phyloP scores from a whole-genome alignment of 2,329 filamentous ascomycete species.

The Exophiala oligosperma region DNA sequence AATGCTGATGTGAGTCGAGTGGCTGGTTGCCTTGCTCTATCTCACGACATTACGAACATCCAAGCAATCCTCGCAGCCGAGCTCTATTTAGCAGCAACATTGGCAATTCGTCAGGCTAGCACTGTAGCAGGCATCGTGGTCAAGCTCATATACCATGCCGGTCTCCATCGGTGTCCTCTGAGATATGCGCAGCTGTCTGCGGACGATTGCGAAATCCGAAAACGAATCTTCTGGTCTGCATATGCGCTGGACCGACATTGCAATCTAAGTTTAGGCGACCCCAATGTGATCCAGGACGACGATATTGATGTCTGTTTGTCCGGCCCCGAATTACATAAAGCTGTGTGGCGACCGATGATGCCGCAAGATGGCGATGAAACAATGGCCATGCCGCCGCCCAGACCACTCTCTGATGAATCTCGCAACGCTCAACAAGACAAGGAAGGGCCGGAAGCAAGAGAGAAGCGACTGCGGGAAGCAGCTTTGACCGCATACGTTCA shows the following conservation, averaged over 20 bases:
- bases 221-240: slow-evolving; percentile 45
- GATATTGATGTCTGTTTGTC: slow-evolving; percentile 50
- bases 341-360: slow-evolving; percentile 14
- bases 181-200: slow-evolving; percentile 49
- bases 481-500: slow-evolving; percentile 41
- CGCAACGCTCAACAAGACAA: slow-evolving; percentile 15
- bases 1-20: slow-evolving; percentile 36
- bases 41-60: slow-evolving; percentile 40
- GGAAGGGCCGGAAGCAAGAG: slow-evolving; percentile 19
- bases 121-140: slow-evolving; percentile 50
- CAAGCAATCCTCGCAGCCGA: slow-evolving; percentile 52
- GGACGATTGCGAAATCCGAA: slow-evolving; percentile 42
- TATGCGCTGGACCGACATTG: slow-evolving; percentile 45
- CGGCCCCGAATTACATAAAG: slow-evolving; percentile 29
- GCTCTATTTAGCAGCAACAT: slow-evolving; percentile 49
- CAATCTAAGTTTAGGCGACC: slow-evolving; percentile 42
- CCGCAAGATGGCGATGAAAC: slow-evolving; percentile 22
- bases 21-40: slow-evolving; percentile 23
- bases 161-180: slow-evolving; percentile 54
- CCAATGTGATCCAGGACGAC: slow-evolving; percentile 43
- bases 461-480: slow-evolving; percentile 33
- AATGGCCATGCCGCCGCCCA: slow-evolving; percentile 23
- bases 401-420: slow-evolving; percentile 6
- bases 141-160: slow-evolving; percentile 51
- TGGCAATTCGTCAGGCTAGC: slow-evolving; percentile 52